Evolutionary conservation across 2,329 filamentous ascomycete species (phyloP).

Genomic region (Verticillium klebahnii): DNA sequence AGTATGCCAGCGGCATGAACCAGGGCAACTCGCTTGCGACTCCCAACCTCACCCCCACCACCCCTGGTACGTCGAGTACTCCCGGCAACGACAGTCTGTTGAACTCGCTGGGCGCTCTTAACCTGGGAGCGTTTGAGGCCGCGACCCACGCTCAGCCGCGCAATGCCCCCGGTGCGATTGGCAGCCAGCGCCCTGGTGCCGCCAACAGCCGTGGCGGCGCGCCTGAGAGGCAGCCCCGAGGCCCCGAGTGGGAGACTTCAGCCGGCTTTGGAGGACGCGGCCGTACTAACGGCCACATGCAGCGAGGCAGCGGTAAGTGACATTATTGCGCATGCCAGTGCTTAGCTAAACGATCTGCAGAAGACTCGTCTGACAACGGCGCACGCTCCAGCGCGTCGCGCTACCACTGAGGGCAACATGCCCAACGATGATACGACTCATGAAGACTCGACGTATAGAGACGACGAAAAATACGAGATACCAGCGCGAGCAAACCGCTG

Average conservation of each 20-base stretch:
- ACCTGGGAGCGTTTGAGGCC: constrained; percentile 46
- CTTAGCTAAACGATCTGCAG: constrained; percentile 6
- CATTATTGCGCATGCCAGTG: neutral
- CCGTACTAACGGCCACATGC: constrained; percentile 56
- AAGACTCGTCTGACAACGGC: constrained; percentile 39
- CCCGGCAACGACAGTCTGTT: constrained; percentile 38
- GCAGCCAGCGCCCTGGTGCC: constrained; percentile 56
- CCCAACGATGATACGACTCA: constrained; percentile 14
- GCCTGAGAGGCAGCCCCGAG: constrained; percentile 60
- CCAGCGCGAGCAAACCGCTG: neutral
- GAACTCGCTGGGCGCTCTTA: constrained; percentile 45
- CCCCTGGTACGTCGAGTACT: constrained; percentile 29
- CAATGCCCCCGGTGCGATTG: constrained; percentile 57
- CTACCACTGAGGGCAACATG: constrained; percentile 9
- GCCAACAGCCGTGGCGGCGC: constrained; percentile 38
- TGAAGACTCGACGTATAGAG: constrained; percentile 23
- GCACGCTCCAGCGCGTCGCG: constrained; percentile 20
- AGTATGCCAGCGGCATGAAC: constrained; percentile 36
- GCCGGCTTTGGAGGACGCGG: constrained; percentile 48
- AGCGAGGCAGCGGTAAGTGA: constrained; percentile 55
- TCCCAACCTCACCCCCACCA: constrained; percentile 26
- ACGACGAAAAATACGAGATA: constrained; percentile 23
- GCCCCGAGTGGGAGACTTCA: constrained; percentile 56
- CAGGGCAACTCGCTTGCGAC: constrained; percentile 29
- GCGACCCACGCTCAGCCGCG: constrained; percentile 32